These are phyloP conservation scores for Lachnellula arida DNA, from an alignment of 2,329 filamentous ascomycete species.

Conservation along the genomic window DNA sequence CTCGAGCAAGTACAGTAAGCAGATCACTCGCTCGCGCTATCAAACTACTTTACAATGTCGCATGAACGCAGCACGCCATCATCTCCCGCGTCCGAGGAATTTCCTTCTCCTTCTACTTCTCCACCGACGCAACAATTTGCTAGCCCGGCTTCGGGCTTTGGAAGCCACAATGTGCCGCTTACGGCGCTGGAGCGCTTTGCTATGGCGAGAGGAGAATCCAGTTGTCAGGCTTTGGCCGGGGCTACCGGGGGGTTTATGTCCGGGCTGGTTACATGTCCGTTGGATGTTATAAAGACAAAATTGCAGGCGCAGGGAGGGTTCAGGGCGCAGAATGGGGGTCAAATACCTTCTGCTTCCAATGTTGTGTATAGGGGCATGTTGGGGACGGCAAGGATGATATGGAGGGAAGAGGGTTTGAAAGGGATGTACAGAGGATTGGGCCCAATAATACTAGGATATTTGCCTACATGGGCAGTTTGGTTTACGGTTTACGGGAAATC, in stretches of 20 bases:
- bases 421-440: conserved; percentile 92
- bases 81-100: conserved; percentile 27
- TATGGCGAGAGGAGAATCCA: conserved; percentile 50
- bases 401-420: conserved; percentile 78
- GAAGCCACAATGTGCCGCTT: conserved; percentile 21
- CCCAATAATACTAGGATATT: conserved; percentile 90
- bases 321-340: conserved; percentile 32
- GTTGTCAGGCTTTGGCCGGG: conserved; percentile 80
- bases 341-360: conserved; percentile 31
- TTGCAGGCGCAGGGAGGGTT: conserved; percentile 93
- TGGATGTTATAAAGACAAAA: conserved; percentile 99
- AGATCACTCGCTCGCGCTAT: conserved; percentile 34
- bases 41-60: conserved; percentile 38
- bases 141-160: conserved; percentile 6
- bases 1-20: conserved; percentile 24
- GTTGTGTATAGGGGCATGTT: conserved; percentile 77
- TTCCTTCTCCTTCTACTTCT: conserved; percentile 17
- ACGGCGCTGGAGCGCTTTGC: conserved; percentile 54
- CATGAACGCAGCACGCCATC: conserved; percentile 39
- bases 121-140: conserved; percentile 18
- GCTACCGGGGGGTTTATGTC: conserved; percentile 88
- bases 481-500: conserved; percentile 93
- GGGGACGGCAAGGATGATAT: conserved; percentile 82
- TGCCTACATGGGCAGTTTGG: conserved; percentile 98
- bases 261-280: conserved; percentile 89